Percentiles rank a stretch among this genome's conserved stretches.
Conservation (phyloP, 1,284 basidiomycete species). For the Rhodotorula sp. region DNA sequence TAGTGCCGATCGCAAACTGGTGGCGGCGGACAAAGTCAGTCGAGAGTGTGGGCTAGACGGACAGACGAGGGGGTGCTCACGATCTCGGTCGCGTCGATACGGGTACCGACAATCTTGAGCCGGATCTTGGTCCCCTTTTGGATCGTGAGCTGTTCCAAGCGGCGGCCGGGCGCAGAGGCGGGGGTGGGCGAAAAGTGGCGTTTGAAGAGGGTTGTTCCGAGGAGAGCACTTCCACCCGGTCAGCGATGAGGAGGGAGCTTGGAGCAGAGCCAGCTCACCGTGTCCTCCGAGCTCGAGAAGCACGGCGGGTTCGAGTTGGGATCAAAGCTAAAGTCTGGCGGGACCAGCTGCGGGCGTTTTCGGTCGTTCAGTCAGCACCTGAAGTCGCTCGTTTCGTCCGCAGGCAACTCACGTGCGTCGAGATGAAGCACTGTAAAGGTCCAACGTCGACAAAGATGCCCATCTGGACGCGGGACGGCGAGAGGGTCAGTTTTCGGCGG, state of each 20-base stretch:
- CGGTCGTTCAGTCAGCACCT: neutral
- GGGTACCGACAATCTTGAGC: slow-evolving; percentile 93
- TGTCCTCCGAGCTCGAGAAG: slow-evolving; percentile 67
- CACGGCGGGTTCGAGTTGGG: slow-evolving; percentile 89
- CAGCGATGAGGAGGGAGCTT: no score
- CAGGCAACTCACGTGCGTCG: slow-evolving; percentile 71
- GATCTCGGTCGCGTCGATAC: slow-evolving; percentile 96
- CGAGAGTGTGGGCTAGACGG: no score
- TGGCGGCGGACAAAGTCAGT: neutral
- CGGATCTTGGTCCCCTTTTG: slow-evolving; percentile 90
- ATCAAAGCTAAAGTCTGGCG: slow-evolving; percentile 87
- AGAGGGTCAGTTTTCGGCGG: neutral
- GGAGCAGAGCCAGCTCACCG: slow-evolving; percentile 62
- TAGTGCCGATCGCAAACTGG: slow-evolving; percentile 87
- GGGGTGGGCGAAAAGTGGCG: no score
- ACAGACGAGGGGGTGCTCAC: slow-evolving; percentile 52
- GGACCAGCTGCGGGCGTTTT: slow-evolving; percentile 66
- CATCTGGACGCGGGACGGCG: slow-evolving; percentile 62
- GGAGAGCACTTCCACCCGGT: neutral
- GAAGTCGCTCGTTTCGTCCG: neutral
- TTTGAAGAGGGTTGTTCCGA: neutral
- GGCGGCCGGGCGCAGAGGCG: no score
- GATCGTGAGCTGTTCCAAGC: slow-evolving; percentile 61
- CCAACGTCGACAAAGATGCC: slow-evolving; percentile 97
- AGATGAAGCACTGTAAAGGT: slow-evolving; percentile 86